These are phyloP conservation scores for Symbiodinium natans DNA, from an alignment of 73 alveolate species.

Conservation along the genomic window DNA sequence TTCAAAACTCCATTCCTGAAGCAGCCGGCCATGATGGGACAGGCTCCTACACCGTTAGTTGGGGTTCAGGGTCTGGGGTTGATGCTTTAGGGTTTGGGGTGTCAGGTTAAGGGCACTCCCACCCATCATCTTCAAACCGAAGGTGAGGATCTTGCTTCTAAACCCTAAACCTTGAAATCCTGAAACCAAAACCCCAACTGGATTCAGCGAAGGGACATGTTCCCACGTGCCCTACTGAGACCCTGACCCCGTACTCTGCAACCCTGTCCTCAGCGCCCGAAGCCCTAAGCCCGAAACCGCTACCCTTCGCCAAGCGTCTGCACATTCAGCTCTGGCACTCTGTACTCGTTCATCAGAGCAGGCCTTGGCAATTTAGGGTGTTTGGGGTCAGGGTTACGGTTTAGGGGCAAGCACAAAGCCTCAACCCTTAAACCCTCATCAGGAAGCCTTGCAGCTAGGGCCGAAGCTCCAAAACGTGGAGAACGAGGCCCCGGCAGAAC, in stretches of 20 bases:
- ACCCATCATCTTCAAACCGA: too few relatives aligned
- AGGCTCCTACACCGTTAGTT: too few relatives aligned
- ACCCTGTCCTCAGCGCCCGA: not conserved
- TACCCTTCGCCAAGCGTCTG: constrained; percentile 91
- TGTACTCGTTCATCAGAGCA: constrained; percentile 99
- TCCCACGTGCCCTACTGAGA: not conserved
- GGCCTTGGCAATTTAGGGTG: constrained; percentile 88
- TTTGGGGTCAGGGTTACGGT: not conserved
- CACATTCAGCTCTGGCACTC: constrained; percentile 99
- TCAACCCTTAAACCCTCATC: too few relatives aligned
- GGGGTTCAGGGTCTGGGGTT: not conserved
- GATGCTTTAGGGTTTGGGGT: not conserved
- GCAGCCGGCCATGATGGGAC: not conserved
- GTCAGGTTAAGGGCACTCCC: not conserved
- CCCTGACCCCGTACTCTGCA: not conserved
- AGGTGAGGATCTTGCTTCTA: too few relatives aligned
- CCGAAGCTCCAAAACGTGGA: too few relatives aligned
- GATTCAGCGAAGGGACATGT: too few relatives aligned
- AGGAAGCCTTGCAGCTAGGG: too few relatives aligned
- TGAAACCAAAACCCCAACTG: not conserved
- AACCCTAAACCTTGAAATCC: not conserved
- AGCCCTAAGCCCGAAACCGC: not conserved
- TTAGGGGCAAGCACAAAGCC: too few relatives aligned
- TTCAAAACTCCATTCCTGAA: constrained; percentile 99
- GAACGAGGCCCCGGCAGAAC: constrained; percentile 95